Base-by-base conservation (phyloP, 768 basidiomycete genomes). In the Pleurotus pulmonarius region DNA sequence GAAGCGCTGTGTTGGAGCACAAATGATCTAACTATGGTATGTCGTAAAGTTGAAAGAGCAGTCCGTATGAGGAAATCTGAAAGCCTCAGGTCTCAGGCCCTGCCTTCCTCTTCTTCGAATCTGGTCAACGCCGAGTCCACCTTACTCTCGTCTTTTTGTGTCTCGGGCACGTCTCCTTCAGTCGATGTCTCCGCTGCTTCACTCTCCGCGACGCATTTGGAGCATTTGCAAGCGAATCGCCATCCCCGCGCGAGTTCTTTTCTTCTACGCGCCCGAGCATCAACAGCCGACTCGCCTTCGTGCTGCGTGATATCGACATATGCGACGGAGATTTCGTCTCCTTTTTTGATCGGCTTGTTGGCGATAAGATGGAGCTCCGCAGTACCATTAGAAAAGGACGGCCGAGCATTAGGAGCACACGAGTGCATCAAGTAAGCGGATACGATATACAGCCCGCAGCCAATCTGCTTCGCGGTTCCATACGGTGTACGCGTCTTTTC, bases 361-460 rank as follows among this genome's bases (percentile, higher is more conserved):
- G 91, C 90, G 59, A 90, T 69, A 62, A 93, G 80, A 58, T 82
- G 79, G 38, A 94, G 75, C 62, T 90, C 82, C 15, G 87, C 75
- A 18, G 85, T 90, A 49, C 87, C 88, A 0, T 74, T 68, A 55
- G 71, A 71, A 72, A 92, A 93, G 7, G 81, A 76, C 6, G 89
- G 85, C 3, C 79, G 77, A 7, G 83, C 82, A 49, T 77, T 80
- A 38, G 92, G 91, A 8, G 74, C 65, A 68, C 92, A 94, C 6
- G 90, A 90, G 69, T 94, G 92, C 3, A 77, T 69, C 49, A 90
- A 76, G 40, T 93, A 92, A 37, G 89, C 81, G 1, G 92, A 92
- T 49, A 92, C 77, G 20, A 82, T 76, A 68, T 90, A 94, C 63
- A 92, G 71, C 13, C 85, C 92, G 48, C 80, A 78, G 51, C 92